Conservation (phyloP, 345 rosid genomes). For the Eutrema yunnanense region DNA sequence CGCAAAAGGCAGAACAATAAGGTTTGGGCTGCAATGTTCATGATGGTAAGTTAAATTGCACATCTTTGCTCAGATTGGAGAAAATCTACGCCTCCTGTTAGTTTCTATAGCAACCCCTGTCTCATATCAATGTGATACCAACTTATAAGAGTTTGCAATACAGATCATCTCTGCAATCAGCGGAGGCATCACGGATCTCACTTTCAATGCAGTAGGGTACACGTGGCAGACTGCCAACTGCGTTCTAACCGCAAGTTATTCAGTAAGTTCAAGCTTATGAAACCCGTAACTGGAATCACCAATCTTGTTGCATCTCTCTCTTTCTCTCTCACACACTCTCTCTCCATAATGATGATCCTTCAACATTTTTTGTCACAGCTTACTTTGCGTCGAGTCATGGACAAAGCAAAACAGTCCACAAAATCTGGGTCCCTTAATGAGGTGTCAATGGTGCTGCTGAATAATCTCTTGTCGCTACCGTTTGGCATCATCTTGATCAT, state of each 20-base stretch:
- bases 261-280: conserved; percentile 36
- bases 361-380: conserved; percentile 42
- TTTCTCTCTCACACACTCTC: neutral
- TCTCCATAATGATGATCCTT: neutral
- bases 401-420: conserved; percentile 78
- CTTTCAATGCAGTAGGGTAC: conserved; percentile 70
- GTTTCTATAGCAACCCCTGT: neutral
- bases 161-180: conserved; percentile 84
- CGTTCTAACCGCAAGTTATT: conserved; percentile 81
- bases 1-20: conserved; percentile 80
- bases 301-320: neutral
- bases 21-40: conserved; percentile 91
- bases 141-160: conserved; percentile 12
- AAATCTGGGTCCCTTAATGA: conserved; percentile 73
- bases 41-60: conserved; percentile 52
- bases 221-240: conserved; percentile 80
- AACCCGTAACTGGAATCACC: conserved; percentile 11
- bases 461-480: conserved; percentile 79
- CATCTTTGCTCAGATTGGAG: neutral
- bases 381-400: conserved; percentile 72
- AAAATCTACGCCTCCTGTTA: neutral
- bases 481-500: conserved; percentile 60
- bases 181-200: conserved; percentile 83
- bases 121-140: neutral
- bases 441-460: conserved; percentile 88